phyloP scores from a whole-genome alignment of 345 rosid genomes.

The Theobroma cacao region DNA sequence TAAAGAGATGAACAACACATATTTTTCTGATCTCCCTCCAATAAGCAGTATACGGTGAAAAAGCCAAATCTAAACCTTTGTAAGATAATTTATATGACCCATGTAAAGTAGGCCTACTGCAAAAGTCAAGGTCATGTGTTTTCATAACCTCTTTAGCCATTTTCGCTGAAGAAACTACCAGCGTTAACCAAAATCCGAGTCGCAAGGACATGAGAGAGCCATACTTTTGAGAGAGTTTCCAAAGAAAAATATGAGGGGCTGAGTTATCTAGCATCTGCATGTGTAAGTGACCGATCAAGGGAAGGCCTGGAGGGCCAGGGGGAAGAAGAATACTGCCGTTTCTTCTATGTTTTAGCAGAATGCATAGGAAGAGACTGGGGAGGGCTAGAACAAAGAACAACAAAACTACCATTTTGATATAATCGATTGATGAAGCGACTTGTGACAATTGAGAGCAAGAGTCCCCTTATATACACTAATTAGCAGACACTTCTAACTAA shows the following conservation, averaged over 20 bases:
- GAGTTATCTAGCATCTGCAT: conserved; percentile 29
- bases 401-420: too few species aligned
- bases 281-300: conserved; percentile 46
- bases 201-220: not conserved
- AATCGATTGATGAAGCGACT: too few species aligned
- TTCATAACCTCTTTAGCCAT: conserved; percentile 38
- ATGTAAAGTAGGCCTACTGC: conserved; percentile 37
- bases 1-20: conserved; percentile 37
- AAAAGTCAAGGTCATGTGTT: conserved; percentile 40
- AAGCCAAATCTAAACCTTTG: conserved; percentile 39
- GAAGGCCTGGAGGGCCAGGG: conserved; percentile 47
- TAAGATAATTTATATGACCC: conserved; percentile 40
- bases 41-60: conserved; percentile 35
- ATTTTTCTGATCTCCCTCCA: conserved; percentile 46
- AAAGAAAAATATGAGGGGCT: conserved; percentile 30
- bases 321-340: conserved; percentile 21
- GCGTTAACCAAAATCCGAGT: not conserved
- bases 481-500: too few species aligned
- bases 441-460: too few species aligned
- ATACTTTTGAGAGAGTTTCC: conserved; percentile 6
- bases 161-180: conserved; percentile 34
- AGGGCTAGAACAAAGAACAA: too few species aligned
- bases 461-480: too few species aligned
- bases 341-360: not conserved
- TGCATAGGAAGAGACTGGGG: not conserved